Evolutionary conservation across 768 basidiomycete species (phyloP), one percentile per base, ranked within the genome.

Genomic region (Daedalea quercina): DNA sequence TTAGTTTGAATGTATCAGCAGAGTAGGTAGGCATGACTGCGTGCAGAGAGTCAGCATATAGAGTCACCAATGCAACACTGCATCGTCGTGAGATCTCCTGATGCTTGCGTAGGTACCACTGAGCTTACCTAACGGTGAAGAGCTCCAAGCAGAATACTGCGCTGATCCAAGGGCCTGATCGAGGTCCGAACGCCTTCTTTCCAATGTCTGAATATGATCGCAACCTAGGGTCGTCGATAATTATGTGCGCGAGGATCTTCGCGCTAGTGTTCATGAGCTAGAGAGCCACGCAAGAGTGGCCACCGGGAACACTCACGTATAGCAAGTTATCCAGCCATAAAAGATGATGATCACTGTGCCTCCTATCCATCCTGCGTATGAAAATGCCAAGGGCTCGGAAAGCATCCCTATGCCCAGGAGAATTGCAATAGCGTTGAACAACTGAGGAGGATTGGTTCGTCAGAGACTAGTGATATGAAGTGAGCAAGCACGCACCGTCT

Each of bases 131-230:
- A 23, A 95, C 77, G 34, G 90, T 81, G 64, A 95, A 94, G 8
- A 93, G 67, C 66, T 96, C 94, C 9, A 94, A 72, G 58, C 90
- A 92, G 66, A 96, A 95, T 57, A 95, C 73, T 7, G 76, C 50
- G 57, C 81, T 82, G 49, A 89, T 85, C 24, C 86, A 59, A 0
- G 81, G 70, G 26, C 79, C 82, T 0, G 85, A 86, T 43, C 75
- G 76, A 8, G 77, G 75, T 1, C 94, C 94, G 67, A 94, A 95
- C 1, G 94, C 93, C 62, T 88, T 91, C 53, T 80, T 77, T 24
- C 88, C 92, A 56, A 96, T 88, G 63, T 97, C 94, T 3, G 90
- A 80, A 65, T 96, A 97, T 4, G 93, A 91, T 23, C 80, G 78
- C 26, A 94, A 61, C 4, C 74, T 77, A 8, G 79, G 75, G 61